A percentile compares a stretch with the other conserved stretches of the same genome.
These are phyloP conservation scores for Dothideomycetes sp. DNA, from an alignment of 2,329 filamentous ascomycete species.

Conservation along the genomic window DNA sequence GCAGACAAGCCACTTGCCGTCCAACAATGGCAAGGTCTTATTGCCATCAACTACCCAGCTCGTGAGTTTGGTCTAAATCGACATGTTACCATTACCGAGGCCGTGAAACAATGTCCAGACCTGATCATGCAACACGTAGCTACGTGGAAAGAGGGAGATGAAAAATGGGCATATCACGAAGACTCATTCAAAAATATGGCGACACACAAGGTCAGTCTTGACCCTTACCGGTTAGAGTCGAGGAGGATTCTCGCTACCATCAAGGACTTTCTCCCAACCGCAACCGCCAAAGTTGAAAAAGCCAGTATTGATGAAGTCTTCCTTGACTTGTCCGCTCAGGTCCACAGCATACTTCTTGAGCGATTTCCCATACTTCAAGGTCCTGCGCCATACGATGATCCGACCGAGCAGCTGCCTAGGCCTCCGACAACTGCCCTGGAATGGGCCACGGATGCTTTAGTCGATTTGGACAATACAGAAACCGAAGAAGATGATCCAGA, in stretches of 20 bases:
- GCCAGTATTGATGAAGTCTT: slow-evolving; percentile 95
- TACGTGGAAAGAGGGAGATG: slow-evolving; percentile 87
- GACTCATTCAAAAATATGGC: slow-evolving; percentile 71
- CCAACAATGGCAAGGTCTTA: slow-evolving; percentile 90
- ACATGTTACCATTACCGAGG: slow-evolving; percentile 71
- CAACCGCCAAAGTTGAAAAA: slow-evolving; percentile 68
- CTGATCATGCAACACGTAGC: slow-evolving; percentile 87
- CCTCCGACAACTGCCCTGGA: slow-evolving; percentile 67
- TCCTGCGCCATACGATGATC: slow-evolving; percentile 65
- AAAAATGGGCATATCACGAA: slow-evolving; percentile 81
- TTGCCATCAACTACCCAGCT: slow-evolving; percentile 93
- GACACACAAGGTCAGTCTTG: slow-evolving; percentile 87
- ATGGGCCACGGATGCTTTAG: slow-evolving; percentile 74
- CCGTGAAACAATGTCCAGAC: slow-evolving; percentile 74
- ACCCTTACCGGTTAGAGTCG: slow-evolving; percentile 81
- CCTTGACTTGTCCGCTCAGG: slow-evolving; percentile 76
- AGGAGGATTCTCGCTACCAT: slow-evolving; percentile 71
- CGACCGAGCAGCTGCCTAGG: slow-evolving; percentile 59
- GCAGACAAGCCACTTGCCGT: slow-evolving; percentile 79
- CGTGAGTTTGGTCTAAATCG: slow-evolving; percentile 69
- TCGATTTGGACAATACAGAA: slow-evolving; percentile 64
- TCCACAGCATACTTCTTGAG: slow-evolving; percentile 65
- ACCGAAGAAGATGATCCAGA: slow-evolving; percentile 75
- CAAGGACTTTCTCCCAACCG: slow-evolving; percentile 58
- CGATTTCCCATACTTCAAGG: slow-evolving; percentile 64